Base-by-base conservation (phyloP, 2,329 filamentous ascomycete genomes). In the Pezicula radicicola region DNA sequence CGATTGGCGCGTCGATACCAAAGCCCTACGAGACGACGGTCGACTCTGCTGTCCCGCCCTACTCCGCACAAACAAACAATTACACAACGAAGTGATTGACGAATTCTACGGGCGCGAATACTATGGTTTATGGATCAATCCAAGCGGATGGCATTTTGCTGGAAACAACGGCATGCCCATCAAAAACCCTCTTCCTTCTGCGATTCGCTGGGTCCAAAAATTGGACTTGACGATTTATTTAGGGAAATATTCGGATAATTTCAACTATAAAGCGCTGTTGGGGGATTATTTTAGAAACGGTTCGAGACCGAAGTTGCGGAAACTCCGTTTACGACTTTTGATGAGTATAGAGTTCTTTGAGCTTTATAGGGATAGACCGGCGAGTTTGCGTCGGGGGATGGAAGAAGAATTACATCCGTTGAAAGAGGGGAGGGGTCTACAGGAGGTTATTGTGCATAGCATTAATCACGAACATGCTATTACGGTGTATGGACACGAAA, bases 341-440 rank as follows among this genome's bases (percentile, higher is more conserved):
- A 28, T 45, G 21, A 45, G 42, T 21, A 45, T 45, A 28, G 42
- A 45, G 27, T 45, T 45, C 42, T 45, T 45, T 28, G 42, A 45
- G 19, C 42, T 15, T 8, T 30, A 28, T 30, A 27, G 27, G 16
- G 8, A 45, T 33, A 27, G 27, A 27, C 27, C 25, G 27, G 13
- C 10, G 19, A 16, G 19, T 10, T 27, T 45, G 15, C 10, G 13
- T 3, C 10, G 28, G 27, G 21, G 27, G 27, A 27, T 45, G 8
- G 42, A 45, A 10, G 42, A 21, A 13, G 42, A 45, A 10, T 45
- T 45, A 13, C 13, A 16, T 3, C 42, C 42, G 27, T 16, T 45
- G 27, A 12, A 25, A 25, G 12, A 25, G 6, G 42, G 21, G 10
- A 18, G 42, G 12, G 42, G 42, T 5, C 21, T 45, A 33, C n/a